Conservation (phyloP, 1,284 basidiomycete genomes). For the Salmacisia buchloeana region DNA sequence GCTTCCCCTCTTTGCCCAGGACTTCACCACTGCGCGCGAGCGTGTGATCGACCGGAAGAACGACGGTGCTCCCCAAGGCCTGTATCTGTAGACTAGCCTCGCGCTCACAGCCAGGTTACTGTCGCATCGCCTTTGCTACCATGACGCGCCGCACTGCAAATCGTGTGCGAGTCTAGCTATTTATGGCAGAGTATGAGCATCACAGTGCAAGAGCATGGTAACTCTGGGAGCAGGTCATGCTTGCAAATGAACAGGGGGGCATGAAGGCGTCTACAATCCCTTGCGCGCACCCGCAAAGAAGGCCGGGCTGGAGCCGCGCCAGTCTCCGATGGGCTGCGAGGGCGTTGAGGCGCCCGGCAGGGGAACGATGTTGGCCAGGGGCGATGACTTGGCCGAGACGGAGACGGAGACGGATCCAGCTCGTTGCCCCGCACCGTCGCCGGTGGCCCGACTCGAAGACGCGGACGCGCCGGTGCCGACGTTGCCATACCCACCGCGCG, state of each 20-base stretch:
- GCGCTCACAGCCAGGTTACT: too few species aligned
- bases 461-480: not conserved
- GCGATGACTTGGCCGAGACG: not conserved
- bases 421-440: not conserved
- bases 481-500: too few species aligned
- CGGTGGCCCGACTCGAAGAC: too few species aligned
- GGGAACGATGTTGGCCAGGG: not conserved
- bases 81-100: slow-evolving; percentile 17
- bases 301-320: slow-evolving; percentile 1
- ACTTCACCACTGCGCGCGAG: slow-evolving; percentile 47
- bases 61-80: slow-evolving; percentile 44
- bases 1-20: slow-evolving; percentile 9
- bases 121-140: too few species aligned
- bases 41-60: slow-evolving; percentile 48
- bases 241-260: too few species aligned
- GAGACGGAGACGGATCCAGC: not conserved
- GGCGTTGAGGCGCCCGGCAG: not conserved
- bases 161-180: too few species aligned
- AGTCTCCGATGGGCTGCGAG: not conserved
- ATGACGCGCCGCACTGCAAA: too few species aligned
- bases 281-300: slow-evolving; percentile 4
- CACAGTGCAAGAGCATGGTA: too few species aligned
- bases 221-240: too few species aligned
- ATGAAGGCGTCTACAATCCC: too few species aligned
- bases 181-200: too few species aligned